A percentile compares a stretch with the other conserved stretches of the same genome.
Conservation (phyloP, 2,329 filamentous ascomycete genomes). For the Ophiostoma montium region DNA sequence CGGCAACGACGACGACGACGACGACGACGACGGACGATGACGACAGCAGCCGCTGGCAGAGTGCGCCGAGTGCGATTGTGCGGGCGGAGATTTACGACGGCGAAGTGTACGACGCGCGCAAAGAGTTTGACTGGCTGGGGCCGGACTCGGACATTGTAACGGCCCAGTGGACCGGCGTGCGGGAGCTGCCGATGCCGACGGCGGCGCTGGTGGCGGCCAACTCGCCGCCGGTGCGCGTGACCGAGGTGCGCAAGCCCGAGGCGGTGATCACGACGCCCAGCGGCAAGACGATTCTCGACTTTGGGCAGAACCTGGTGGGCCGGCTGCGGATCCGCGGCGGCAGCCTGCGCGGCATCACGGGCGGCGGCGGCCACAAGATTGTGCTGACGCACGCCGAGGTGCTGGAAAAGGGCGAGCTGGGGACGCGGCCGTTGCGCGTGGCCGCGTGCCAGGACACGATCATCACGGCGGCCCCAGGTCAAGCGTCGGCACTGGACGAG, state of each 20-base stretch:
- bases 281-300: slow-evolving; percentile 38
- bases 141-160: no score
- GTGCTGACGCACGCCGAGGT: slow-evolving; percentile 39
- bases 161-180: background rate
- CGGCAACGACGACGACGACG: slow-evolving; percentile 1
- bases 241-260: slow-evolving; percentile 18
- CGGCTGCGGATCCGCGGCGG: slow-evolving; percentile 24
- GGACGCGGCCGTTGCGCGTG: slow-evolving; percentile 25
- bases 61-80: slow-evolving; percentile 17
- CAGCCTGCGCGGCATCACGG: slow-evolving; percentile 15
- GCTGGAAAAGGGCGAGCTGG: slow-evolving; percentile 33
- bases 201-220: slow-evolving; percentile 26
- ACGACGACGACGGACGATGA: no score
- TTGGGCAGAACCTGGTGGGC: slow-evolving; percentile 46
- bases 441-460: slow-evolving; percentile 29
- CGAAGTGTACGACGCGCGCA: slow-evolving; percentile 32
- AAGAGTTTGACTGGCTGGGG: slow-evolving; percentile 9
- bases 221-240: slow-evolving; percentile 30
- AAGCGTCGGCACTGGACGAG: slow-evolving; percentile 1
- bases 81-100: slow-evolving; percentile 36
- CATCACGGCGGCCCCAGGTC: slow-evolving; percentile 13
- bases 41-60: no score
- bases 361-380: slow-evolving; percentile 22
- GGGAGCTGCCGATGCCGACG: slow-evolving; percentile 17
- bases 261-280: slow-evolving; percentile 20